Base-by-base conservation (phyloP, 441 rosid species). In the Croton laevigatus region DNA sequence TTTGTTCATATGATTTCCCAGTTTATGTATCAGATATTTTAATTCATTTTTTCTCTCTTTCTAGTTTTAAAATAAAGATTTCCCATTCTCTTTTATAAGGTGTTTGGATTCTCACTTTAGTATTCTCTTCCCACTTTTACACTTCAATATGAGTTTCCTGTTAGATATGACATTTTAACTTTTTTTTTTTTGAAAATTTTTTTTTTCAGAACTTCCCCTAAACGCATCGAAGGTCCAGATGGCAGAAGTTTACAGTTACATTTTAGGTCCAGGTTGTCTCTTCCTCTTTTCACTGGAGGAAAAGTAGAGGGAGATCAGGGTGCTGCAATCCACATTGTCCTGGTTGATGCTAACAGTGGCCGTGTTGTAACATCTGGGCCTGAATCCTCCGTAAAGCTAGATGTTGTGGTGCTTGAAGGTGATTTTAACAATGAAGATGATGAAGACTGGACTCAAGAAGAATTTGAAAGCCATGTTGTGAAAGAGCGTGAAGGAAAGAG, bases 271-370 rank as follows among this genome's bases (percentile, higher is more conserved):
- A 89, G 94, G 84, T 71, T 93, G 81, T 88, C 98, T 65, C 99
- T 93, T 77, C 99, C 98, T 9, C 92, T 96, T 72, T 96, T 89
- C 81, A 96, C 99, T 0, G 99, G 99, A 52, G 99, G 99, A 54
- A 93, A 87, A 81, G 97, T 96, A 32, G 99, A 96, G 79, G 99
- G 99, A 60, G 99, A 96, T 79, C 98, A 93, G 72, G 98, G 99
- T 77, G 98, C 97, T 71, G 85, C 98, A n/a, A 88, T 96, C 73
- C 99, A 96, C 82, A 78, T 85, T 27, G 89, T 96, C 63, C 78
- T 96, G 70, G 68, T 88, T 57, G 98, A 96, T 76, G 86, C 78
- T 42, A 87, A 80, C 81, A 80, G 85, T 69, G 93, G 86, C 55
- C 89, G 78, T 58, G 97, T 84, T 65, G 87, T 91, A 48, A 88